Percentiles rank a stretch among this genome's conserved stretches.
Evolutionary conservation across 441 rosid genomes (phyloP).

Genomic region (Rhodomyrtus psidioides): DNA sequence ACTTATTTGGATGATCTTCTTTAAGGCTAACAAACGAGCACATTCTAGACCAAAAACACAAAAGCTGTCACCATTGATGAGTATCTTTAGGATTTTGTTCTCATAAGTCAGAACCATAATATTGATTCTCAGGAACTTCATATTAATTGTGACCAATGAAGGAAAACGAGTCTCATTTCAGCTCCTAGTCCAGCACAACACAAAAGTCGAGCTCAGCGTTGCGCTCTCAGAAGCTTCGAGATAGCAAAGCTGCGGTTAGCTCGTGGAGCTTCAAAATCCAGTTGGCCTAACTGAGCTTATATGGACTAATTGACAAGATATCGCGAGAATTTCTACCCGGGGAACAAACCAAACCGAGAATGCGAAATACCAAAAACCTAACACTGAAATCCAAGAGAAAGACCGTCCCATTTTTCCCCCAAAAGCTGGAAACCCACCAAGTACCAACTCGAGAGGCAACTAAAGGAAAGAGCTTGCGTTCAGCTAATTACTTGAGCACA

Average conservation of each 20-base stretch:
- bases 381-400: not conserved
- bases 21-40: not conserved
- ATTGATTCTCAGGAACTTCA: not conserved
- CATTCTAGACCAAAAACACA: not conserved
- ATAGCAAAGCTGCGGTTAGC: not conserved
- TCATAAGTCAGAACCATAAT: not conserved
- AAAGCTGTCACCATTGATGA: not conserved
- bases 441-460: not conserved
- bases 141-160: not conserved
- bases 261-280: not conserved
- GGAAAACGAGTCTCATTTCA: not conserved
- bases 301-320: not conserved
- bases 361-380: not conserved
- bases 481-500: constrained; percentile 19
- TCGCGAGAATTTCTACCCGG: not conserved
- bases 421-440: not conserved
- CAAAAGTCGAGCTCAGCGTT: not conserved
- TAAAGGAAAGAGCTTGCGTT: not conserved
- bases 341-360: not conserved
- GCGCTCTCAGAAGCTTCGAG: not conserved
- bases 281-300: not conserved
- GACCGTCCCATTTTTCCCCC: not conserved
- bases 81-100: not conserved
- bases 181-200: not conserved
- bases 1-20: not conserved